A percentile compares a stretch with the other conserved stretches of the same genome.
phyloP scores from a whole-genome alignment of 2,329 filamentous ascomycete species.

The Sphaerulina vaccinii region DNA sequence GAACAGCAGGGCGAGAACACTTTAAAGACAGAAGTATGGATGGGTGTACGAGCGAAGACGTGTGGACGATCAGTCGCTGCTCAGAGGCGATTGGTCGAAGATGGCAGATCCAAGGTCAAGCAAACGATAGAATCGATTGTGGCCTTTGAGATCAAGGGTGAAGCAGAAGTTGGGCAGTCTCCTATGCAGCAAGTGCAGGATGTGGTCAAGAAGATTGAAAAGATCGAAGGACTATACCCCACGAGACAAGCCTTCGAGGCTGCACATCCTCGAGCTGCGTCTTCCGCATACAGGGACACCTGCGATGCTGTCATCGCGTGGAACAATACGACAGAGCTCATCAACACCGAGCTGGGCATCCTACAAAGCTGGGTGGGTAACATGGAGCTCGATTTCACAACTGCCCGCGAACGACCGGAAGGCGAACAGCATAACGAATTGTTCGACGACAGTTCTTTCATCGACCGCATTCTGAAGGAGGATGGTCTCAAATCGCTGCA shows the following conservation, averaged over 20 bases:
- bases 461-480: conserved; percentile 92
- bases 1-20: conserved; percentile 72
- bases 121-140: conserved; percentile 82
- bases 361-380: conserved; percentile 97
- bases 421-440: conserved; percentile 64
- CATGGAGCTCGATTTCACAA: conserved; percentile 85
- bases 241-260: conserved; percentile 71
- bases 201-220: conserved; percentile 85
- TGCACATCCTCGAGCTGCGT: conserved; percentile 74
- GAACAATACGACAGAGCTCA: conserved; percentile 95
- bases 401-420: conserved; percentile 67
- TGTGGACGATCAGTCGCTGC: conserved; percentile 81
- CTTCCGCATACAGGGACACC: conserved; percentile 73
- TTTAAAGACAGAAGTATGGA: conserved; percentile 73
- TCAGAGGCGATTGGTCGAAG: conserved; percentile 84
- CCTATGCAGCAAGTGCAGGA: conserved; percentile 86
- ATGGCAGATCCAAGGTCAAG: conserved; percentile 71
- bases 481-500: conserved; percentile 91
- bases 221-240: conserved; percentile 80
- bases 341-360: conserved; percentile 90
- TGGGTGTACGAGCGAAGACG: conserved; percentile 78
- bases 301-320: conserved; percentile 89
- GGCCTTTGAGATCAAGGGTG: conserved; percentile 89
- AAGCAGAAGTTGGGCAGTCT: conserved; percentile 85
- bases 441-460: conserved; percentile 86